Conservation (phyloP, 2,329 filamentous ascomycete genomes). For the Huntiella savannae region DNA sequence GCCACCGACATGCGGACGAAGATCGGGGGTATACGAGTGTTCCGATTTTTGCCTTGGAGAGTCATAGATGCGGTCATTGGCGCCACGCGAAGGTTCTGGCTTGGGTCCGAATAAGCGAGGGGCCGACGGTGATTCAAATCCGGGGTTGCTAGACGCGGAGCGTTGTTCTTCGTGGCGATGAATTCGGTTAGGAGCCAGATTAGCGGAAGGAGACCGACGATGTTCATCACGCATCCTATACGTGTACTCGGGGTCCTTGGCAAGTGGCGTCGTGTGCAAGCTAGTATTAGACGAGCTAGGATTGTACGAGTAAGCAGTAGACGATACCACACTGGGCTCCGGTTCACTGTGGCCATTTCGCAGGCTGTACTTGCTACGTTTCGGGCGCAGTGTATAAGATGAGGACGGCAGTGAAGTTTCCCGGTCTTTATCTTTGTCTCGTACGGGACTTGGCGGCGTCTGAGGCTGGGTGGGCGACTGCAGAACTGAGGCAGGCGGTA, state of each 20-base stretch:
- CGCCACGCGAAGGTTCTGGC: slow-evolving; percentile 5
- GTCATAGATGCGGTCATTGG: slow-evolving; percentile 3
- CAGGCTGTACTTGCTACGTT: slow-evolving; percentile 6
- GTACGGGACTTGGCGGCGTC: slow-evolving; percentile 2
- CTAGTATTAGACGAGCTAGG: slow-evolving; percentile 3
- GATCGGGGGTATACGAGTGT: slow-evolving; percentile 2
- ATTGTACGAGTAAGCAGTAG: slow-evolving; percentile 3
- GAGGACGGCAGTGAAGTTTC: slow-evolving; percentile 2
- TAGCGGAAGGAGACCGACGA: slow-evolving; percentile 6
- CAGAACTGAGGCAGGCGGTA: slow-evolving; percentile 2
- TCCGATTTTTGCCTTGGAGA: slow-evolving; percentile 5
- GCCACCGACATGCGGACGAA: neutral
- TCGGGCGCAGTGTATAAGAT: slow-evolving; percentile 1
- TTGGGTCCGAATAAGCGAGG: slow-evolving; percentile 10
- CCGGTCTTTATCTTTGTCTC: slow-evolving; percentile 5
- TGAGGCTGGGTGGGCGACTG: slow-evolving; percentile 3
- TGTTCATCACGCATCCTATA: neutral
- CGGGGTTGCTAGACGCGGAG: slow-evolving; percentile 8
- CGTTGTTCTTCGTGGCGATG: slow-evolving; percentile 6
- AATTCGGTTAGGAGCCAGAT: neutral
- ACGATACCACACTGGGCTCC: neutral
- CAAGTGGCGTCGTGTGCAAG: neutral
- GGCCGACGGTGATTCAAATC: slow-evolving; percentile 4
- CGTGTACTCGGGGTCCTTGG: slow-evolving; percentile 5
- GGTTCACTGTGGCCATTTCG: slow-evolving; percentile 3